Evolutionary conservation across 768 basidiomycete genomes (phyloP).

Genomic region (Cystoderma amianthinum): DNA sequence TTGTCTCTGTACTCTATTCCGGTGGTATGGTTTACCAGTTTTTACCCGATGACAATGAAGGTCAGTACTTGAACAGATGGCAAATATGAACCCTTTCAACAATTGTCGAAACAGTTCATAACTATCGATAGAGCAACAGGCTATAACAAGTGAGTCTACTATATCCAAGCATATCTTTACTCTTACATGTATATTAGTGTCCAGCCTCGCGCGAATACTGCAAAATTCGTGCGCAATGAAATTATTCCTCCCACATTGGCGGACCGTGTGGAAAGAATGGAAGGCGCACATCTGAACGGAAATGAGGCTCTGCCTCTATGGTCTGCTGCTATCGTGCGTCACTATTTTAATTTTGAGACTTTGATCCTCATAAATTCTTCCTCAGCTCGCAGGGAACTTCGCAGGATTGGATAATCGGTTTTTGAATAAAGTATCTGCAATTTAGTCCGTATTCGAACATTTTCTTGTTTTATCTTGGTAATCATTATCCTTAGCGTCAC

Average conservation of each 20-base stretch:
- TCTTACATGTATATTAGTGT: conserved; percentile 13
- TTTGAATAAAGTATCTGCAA: conserved; percentile 21
- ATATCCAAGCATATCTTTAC: background rate
- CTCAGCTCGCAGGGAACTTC: conserved; percentile 20
- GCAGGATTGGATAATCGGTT: conserved; percentile 20
- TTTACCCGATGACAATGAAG: conserved; percentile 23
- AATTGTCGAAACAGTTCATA: conserved; percentile 11
- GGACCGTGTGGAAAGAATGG: conserved; percentile 22
- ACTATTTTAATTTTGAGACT: no score
- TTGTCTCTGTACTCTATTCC: conserved; percentile 32
- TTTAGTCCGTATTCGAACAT: conserved; percentile 17
- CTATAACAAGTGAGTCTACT: conserved; percentile 24
- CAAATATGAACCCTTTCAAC: background rate
- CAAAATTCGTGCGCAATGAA: conserved; percentile 15
- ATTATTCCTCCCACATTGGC: conserved; percentile 14
- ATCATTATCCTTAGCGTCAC: conserved; percentile 1
- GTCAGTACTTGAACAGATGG: conserved; percentile 11
- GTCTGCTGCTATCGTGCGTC: conserved; percentile 22
- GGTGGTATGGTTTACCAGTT: conserved; percentile 22
- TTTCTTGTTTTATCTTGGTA: background rate
- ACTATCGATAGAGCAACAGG: conserved; percentile 18
- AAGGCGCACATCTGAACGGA: conserved; percentile 29
- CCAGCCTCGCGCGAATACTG: conserved; percentile 20
- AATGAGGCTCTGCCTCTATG: conserved; percentile 26
- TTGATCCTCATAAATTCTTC: no score